phyloP scores from a whole-genome alignment of 495 filamentous ascomycete species.

The Penicillium ucsense region DNA sequence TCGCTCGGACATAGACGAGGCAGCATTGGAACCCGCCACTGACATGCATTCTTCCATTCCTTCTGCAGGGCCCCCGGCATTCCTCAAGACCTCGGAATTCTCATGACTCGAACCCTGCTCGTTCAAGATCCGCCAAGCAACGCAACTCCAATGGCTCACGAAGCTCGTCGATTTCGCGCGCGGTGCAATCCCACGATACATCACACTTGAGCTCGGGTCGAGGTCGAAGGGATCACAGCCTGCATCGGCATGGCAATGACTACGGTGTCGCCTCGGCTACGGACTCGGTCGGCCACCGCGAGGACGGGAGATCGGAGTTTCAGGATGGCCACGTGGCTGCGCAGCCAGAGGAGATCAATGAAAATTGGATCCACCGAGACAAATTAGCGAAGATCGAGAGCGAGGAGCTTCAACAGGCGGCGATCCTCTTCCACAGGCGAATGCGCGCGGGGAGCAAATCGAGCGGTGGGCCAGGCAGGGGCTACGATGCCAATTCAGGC shows the following conservation, averaged over 20 bases:
- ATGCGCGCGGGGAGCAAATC: conserved; percentile 51
- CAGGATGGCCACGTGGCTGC: conserved; percentile 5
- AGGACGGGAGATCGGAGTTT: conserved; percentile 5
- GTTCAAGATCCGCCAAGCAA: conserved; percentile 19
- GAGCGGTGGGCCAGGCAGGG: conserved; percentile 41
- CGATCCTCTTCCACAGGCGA: conserved; percentile 56
- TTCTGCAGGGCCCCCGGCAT: conserved; percentile 16
- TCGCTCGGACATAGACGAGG: no score
- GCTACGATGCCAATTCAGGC: conserved; percentile 37
- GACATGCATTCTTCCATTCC: conserved; percentile 3
- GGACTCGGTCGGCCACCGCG: conserved; percentile 23
- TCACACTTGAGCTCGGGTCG: conserved; percentile 16
- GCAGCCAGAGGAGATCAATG: conserved; percentile 17
- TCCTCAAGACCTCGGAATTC: conserved; percentile 29
- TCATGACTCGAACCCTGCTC: conserved; percentile 25
- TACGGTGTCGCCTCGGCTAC: conserved; percentile 46
- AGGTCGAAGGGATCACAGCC: conserved; percentile 40
- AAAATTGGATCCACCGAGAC: conserved; percentile 90
- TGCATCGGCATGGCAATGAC: conserved; percentile 41
- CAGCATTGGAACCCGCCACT: neutral
- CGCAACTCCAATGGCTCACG: conserved; percentile 32
- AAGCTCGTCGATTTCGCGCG: conserved; percentile 31
- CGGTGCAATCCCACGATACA: conserved; percentile 19
- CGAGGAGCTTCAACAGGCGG: conserved; percentile 82
- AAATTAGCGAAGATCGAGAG: conserved; percentile 91